phyloP scores from a whole-genome alignment of 164 flowering plant species.

The Vitis rupestris region DNA sequence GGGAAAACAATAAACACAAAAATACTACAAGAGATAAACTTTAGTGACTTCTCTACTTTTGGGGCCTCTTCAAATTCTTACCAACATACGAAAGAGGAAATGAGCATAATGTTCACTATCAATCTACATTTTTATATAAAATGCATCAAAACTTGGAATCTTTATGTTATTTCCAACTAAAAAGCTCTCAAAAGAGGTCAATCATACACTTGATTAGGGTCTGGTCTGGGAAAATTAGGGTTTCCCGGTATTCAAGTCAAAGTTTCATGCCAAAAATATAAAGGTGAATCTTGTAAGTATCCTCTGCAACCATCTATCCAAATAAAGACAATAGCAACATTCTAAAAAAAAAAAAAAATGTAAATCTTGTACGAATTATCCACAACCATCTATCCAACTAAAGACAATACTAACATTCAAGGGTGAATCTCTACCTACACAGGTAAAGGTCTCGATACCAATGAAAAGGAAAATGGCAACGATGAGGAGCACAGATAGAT shows the following conservation, averaged over 20 bases:
- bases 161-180: not conserved
- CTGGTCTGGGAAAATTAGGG: not conserved
- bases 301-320: not conserved
- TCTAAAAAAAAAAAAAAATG: not conserved
- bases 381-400: not conserved
- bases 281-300: not conserved
- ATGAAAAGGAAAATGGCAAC: no score
- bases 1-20: not conserved
- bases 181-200: not conserved
- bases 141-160: not conserved
- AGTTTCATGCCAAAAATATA: not conserved
- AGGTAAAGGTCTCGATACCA: no score
- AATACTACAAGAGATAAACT: not conserved
- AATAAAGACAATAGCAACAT: not conserved
- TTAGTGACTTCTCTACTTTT: not conserved
- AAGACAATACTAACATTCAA: not conserved
- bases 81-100: not conserved
- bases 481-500: no score
- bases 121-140: no score
- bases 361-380: not conserved
- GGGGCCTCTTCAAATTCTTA: not conserved
- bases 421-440: slow-evolving; percentile 50
- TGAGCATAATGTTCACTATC: not conserved
- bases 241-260: not conserved
- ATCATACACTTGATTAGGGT: not conserved